A percentile compares a stretch with the other conserved stretches of the same genome.
These are phyloP conservation scores for Pleurozium schreberi DNA, from an alignment of 225 moss, liverwort and hornwort genomes.

Conservation along the genomic window DNA sequence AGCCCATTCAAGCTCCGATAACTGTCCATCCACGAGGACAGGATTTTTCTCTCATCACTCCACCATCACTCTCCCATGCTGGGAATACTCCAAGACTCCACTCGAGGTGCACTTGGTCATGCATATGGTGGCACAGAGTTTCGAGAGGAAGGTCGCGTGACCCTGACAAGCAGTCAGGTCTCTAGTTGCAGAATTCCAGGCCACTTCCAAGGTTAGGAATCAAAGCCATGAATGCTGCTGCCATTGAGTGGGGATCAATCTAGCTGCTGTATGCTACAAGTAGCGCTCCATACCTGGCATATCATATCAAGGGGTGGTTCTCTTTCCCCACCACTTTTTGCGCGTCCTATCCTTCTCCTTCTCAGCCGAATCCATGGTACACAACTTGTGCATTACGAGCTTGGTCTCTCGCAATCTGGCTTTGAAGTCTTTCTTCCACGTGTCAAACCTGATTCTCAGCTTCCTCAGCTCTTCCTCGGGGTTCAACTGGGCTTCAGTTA, in stretches of 20 bases:
- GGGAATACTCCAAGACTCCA: not conserved
- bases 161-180: slow-evolving; percentile 6
- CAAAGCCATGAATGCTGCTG: not conserved
- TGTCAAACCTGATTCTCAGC: slow-evolving; percentile 73
- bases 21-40: not conserved
- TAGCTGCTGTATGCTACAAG: slow-evolving; percentile 8
- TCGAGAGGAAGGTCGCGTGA: not conserved
- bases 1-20: not conserved
- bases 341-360: slow-evolving; percentile 57
- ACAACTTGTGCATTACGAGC: slow-evolving; percentile 83
- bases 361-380: slow-evolving; percentile 63
- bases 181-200: not conserved
- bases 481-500: slow-evolving; percentile 85
- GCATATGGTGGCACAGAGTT: not conserved
- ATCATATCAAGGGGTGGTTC: slow-evolving; percentile 25
- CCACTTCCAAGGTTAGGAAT: not conserved
- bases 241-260: not conserved
- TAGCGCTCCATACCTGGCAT: not conserved
- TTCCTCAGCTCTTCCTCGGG: slow-evolving; percentile 93
- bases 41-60: not conserved
- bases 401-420: slow-evolving; percentile 88
- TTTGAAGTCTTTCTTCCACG: slow-evolving; percentile 99
- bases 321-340: slow-evolving; percentile 98
- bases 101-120: not conserved
- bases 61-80: not conserved